phyloP scores from a whole-genome alignment of 208 protist species.

The Blastocrithidia nonstop region DNA sequence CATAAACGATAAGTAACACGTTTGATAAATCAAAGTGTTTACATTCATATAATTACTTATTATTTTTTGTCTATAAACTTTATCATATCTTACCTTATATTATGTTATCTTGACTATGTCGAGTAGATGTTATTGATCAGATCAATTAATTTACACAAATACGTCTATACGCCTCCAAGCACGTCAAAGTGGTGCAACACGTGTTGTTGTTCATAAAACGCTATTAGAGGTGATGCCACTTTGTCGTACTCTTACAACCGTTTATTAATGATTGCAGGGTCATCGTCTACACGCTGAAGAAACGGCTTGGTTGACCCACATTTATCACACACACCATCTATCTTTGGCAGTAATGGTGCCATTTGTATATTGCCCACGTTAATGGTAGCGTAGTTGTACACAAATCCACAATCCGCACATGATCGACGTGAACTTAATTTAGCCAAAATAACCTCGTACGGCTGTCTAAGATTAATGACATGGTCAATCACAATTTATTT shows the following conservation, averaged over 20 bases:
- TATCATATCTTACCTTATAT: too few species aligned
- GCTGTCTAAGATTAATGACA: constrained; percentile 70
- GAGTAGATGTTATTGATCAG: constrained; percentile 17
- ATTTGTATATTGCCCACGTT: constrained; percentile 60
- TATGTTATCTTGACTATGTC: too few species aligned
- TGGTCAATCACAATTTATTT: constrained; percentile 36
- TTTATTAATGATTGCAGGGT: constrained; percentile 29
- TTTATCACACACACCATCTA: constrained; percentile 61
- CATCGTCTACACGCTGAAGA: constrained; percentile 47
- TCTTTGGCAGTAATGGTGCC: constrained; percentile 58
- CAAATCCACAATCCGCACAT: constrained; percentile 53
- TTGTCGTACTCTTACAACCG: constrained; percentile 46
- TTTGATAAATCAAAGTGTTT: too few species aligned
- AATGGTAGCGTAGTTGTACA: constrained; percentile 61
- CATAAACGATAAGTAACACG: too few species aligned
- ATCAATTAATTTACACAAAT: constrained; percentile 51
- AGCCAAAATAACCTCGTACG: constrained; percentile 42
- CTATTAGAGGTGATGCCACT: constrained; percentile 28
- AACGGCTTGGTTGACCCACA: constrained; percentile 49
- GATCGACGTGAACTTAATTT: constrained; percentile 56
- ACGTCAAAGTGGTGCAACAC: constrained; percentile 50
- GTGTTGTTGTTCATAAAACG: constrained; percentile 42
- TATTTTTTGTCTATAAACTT: too few species aligned
- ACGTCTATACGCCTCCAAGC: constrained; percentile 44
- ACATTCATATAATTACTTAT: too few species aligned